phyloP scores from a whole-genome alignment of 208 protist species.

The Leishmania tarentolae region DNA sequence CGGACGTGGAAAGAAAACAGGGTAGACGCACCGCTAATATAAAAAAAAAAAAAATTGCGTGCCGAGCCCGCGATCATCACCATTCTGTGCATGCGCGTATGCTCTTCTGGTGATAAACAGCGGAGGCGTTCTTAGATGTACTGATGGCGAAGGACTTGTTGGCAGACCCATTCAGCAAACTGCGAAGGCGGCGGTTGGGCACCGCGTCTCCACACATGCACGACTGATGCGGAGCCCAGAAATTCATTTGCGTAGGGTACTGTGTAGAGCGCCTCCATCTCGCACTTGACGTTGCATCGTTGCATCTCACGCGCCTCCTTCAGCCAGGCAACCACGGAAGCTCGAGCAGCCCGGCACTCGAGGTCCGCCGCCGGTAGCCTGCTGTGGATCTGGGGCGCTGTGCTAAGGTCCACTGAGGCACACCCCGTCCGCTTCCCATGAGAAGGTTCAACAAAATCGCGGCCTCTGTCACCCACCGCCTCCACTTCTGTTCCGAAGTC shows the following conservation, averaged over 20 bases:
- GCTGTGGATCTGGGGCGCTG: neutral
- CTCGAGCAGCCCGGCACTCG: neutral
- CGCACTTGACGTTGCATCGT: conserved; percentile 24
- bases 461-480: neutral
- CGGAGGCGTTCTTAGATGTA: conserved; percentile 26
- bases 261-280: conserved; percentile 41
- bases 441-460: neutral
- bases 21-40: neutral
- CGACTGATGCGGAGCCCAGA: neutral
- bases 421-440: neutral
- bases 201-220: neutral
- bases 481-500: neutral
- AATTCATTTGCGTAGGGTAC: conserved; percentile 5
- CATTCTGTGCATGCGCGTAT: neutral
- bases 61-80: neutral
- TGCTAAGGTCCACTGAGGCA: neutral
- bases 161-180: conserved; percentile 35
- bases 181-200: neutral
- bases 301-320: conserved; percentile 26
- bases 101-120: neutral
- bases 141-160: conserved; percentile 39
- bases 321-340: conserved; percentile 20
- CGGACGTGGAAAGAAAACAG: neutral
- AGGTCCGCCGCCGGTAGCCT: neutral
- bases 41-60: neutral